These are phyloP conservation scores for Thielaviopsis musarum DNA, from an alignment of 2,329 filamentous ascomycete species.

Conservation along the genomic window DNA sequence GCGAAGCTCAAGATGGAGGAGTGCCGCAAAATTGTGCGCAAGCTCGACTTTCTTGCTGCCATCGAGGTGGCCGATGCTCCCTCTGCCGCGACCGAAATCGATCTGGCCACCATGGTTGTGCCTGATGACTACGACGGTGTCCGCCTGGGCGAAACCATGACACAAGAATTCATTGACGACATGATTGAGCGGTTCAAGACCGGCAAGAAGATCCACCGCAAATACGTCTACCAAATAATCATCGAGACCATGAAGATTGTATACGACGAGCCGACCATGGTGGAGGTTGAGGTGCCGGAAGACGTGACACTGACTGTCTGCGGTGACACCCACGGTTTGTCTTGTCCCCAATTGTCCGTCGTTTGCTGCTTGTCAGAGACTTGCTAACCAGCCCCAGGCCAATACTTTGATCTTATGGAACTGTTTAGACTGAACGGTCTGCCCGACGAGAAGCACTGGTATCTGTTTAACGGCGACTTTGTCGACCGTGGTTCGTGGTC, in stretches of 20 bases:
- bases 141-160: slow-evolving; percentile 67
- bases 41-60: slow-evolving; percentile 81
- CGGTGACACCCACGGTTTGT: slow-evolving; percentile 82
- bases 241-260: slow-evolving; percentile 78
- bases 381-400: slow-evolving; percentile 38
- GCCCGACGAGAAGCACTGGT: slow-evolving; percentile 73
- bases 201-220: slow-evolving; percentile 86
- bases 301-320: slow-evolving; percentile 79
- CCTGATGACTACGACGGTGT: slow-evolving; percentile 77
- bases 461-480: slow-evolving; percentile 97
- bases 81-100: slow-evolving; percentile 78
- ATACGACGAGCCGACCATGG: slow-evolving; percentile 90
- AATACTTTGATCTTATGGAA: slow-evolving; percentile 95
- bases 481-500: slow-evolving; percentile 97
- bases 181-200: slow-evolving; percentile 94
- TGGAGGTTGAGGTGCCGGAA: slow-evolving; percentile 68
- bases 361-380: neutral
- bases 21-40: slow-evolving; percentile 86
- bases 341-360: neutral
- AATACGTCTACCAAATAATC: slow-evolving; percentile 96
- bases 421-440: slow-evolving; percentile 83
- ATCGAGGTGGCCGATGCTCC: slow-evolving; percentile 89
- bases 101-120: slow-evolving; percentile 70
- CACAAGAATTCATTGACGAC: slow-evolving; percentile 89
- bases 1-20: slow-evolving; percentile 81